Percentiles rank a stretch among this genome's conserved stretches.
phyloP scores from a whole-genome alignment of 345 rosid species.

The Moringa oleifera region DNA sequence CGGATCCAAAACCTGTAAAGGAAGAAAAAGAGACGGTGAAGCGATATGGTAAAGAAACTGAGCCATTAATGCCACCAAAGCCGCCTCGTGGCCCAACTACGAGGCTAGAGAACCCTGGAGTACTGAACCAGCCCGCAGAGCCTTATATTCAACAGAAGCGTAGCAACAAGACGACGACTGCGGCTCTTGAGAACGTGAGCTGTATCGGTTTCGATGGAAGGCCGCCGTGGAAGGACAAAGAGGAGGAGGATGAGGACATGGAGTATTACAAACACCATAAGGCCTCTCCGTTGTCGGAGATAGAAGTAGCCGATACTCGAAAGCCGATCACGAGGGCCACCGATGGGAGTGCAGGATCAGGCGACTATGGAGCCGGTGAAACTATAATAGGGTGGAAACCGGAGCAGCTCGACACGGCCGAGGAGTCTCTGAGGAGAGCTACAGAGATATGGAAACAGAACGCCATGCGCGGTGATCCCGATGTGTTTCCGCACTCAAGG shows the following conservation, averaged over 20 bases:
- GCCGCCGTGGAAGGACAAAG: constrained; percentile 34
- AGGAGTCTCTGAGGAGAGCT: constrained; percentile 60
- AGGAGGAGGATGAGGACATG: constrained; percentile 26
- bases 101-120: constrained; percentile 38
- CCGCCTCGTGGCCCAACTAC: constrained; percentile 33
- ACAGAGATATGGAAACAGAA: constrained; percentile 47
- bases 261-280: constrained; percentile 51
- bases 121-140: constrained; percentile 37
- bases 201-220: constrained; percentile 60
- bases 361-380: constrained; percentile 12
- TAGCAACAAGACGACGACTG: neutral
- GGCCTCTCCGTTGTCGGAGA: constrained; percentile 69
- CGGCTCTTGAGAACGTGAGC: constrained; percentile 20
- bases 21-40: constrained; percentile 22
- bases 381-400: constrained; percentile 57
- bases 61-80: constrained; percentile 38
- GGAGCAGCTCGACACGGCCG: constrained; percentile 82
- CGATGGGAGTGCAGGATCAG: constrained; percentile 32
- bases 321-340: constrained; percentile 75
- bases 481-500: constrained; percentile 56
- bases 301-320: constrained; percentile 61
- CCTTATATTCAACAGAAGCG: constrained; percentile 50
- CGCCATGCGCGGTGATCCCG: constrained; percentile 76
- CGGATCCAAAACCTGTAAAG: constrained; percentile 32
- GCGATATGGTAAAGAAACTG: constrained; percentile 19